A percentile compares a stretch with the other conserved stretches of the same genome.
Conservation (phyloP, 345 rosid species). For the Eucalyptus curtisii region DNA sequence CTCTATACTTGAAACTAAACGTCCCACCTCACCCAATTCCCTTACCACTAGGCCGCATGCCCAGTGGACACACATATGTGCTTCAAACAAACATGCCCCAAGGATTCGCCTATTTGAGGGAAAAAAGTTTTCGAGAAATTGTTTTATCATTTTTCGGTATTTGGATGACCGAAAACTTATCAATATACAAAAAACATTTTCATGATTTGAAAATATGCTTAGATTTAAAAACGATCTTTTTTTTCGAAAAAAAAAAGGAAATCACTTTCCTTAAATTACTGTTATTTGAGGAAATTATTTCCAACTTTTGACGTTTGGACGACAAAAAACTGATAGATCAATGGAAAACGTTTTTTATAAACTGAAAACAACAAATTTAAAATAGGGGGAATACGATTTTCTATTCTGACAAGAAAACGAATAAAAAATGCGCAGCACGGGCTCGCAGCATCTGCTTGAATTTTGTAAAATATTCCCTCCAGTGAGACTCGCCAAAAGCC, state of each 20-base stretch:
- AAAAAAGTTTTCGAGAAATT: fast-evolving
- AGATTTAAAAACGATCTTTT: too few species aligned
- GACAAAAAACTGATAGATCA: neutral
- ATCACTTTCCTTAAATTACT: neutral
- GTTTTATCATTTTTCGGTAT: neutral
- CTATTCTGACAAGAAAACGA: neutral
- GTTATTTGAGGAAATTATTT: neutral
- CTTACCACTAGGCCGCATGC: fast-evolving
- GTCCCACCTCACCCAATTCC: too few species aligned
- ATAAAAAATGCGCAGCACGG: neutral
- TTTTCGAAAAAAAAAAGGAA: too few species aligned
- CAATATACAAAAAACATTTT: fast-evolving
- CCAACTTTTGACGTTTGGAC: fast-evolving
- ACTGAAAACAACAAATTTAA: neutral
- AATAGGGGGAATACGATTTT: neutral
- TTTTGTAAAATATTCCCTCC: neutral
- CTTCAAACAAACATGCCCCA: neutral
- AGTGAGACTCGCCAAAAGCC: neutral
- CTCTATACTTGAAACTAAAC: too few species aligned
- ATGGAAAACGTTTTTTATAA: too few species aligned
- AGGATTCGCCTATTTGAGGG: neutral
- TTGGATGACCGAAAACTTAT: neutral
- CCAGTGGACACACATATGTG: neutral
- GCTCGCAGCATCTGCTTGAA: neutral
- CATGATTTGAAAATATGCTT: too few species aligned